Evolutionary conservation across 2,329 filamentous ascomycete genomes (phyloP).

Genomic region (Aspergillus sergii): DNA sequence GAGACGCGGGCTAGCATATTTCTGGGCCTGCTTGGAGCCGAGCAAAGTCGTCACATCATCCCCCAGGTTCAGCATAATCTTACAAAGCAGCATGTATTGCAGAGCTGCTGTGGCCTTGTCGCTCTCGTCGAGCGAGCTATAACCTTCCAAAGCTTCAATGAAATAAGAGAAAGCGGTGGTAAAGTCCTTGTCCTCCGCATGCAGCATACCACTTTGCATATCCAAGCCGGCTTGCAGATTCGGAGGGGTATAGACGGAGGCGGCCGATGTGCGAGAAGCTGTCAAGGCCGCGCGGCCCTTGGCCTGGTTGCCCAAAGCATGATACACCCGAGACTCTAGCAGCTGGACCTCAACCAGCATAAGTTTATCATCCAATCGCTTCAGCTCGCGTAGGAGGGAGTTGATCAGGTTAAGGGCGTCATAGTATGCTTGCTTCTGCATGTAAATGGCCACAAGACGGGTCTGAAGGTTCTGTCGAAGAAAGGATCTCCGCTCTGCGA

Average conservation of each 20-base stretch:
- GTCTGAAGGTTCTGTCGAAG: slow-evolving; percentile 98
- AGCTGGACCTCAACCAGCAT: slow-evolving; percentile 97
- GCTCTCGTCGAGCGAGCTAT: slow-evolving; percentile 87
- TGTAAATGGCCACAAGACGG: slow-evolving; percentile 88
- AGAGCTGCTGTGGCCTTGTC: slow-evolving; percentile 91
- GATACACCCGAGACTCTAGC: slow-evolving; percentile 94
- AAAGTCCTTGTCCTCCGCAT: slow-evolving; percentile 98
- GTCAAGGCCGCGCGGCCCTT: slow-evolving; percentile 95
- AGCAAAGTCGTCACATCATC: slow-evolving; percentile 96
- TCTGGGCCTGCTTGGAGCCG: slow-evolving; percentile 92
- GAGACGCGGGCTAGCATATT: slow-evolving; percentile 92
- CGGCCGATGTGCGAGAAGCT: slow-evolving; percentile 89
- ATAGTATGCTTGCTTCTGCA: slow-evolving; percentile 97
- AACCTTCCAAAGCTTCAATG: slow-evolving; percentile 97
- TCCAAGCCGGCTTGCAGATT: slow-evolving; percentile 93
- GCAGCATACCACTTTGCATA: slow-evolving; percentile 99
- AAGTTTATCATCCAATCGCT: slow-evolving; percentile 97
- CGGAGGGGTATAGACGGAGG: slow-evolving; percentile 95
- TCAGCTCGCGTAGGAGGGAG: slow-evolving; percentile 90
- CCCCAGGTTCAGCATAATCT: slow-evolving; percentile 97
- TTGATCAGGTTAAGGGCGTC: slow-evolving; percentile 97
- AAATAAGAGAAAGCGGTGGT: slow-evolving; percentile 99
- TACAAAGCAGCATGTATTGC: slow-evolving; percentile 99
- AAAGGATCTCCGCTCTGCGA: slow-evolving; percentile 91
- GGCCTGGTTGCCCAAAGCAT: slow-evolving; percentile 92